Base-by-base conservation (phyloP, 2,329 filamentous ascomycete species). In the Nannizziopsis barbatae region DNA sequence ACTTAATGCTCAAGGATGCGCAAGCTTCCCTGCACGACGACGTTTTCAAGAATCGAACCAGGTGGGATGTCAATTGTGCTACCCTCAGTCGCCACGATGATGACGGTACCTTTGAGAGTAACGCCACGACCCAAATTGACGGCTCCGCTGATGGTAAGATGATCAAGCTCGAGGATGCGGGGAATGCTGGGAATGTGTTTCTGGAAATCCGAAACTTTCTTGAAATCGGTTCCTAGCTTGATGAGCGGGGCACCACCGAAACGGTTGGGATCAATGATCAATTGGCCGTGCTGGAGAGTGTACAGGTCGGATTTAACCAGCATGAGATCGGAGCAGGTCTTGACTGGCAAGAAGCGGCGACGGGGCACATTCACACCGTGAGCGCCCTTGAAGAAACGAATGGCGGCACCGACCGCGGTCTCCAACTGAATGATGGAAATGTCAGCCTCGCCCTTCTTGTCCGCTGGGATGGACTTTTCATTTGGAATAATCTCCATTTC, bases 401-500 rank as follows among this genome's bases (percentile, higher is more conserved):
- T 98, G 64, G 92, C 92, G 56, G 92, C 92, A 74, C 92, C 92
- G 57, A 98, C 92, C 52, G 92, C 92, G 22, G 92, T 98, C 79
- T 98, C 92, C 58, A 98, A 86, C 77, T 98, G 92, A 63, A 96
- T 80, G 65, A 98, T 95, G 56, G 86, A 93, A 64, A 96, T 81
- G 64, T 98, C 92, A 53, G 90, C 93, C 75, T 98, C 92, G 67
- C 92, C 92, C 84, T 96, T 96, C 84, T 95, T 95, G 75, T 96
- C 92, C 52, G 89, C 92, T 46, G 92, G 86, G 63, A 98, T 95
- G 56, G 86, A 90, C 80, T 98, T 98, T 74, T 86, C 88, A 75
- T 98, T 98, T 69, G 92, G 89, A 61, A 98, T 98, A 67, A 98
- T 98, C 75, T 98, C 92, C 86, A 98, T 94, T 73, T 89, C 86